Base-by-base conservation (phyloP, 192 early-diverging fungal genomes). In the Mortierella antarctica region DNA sequence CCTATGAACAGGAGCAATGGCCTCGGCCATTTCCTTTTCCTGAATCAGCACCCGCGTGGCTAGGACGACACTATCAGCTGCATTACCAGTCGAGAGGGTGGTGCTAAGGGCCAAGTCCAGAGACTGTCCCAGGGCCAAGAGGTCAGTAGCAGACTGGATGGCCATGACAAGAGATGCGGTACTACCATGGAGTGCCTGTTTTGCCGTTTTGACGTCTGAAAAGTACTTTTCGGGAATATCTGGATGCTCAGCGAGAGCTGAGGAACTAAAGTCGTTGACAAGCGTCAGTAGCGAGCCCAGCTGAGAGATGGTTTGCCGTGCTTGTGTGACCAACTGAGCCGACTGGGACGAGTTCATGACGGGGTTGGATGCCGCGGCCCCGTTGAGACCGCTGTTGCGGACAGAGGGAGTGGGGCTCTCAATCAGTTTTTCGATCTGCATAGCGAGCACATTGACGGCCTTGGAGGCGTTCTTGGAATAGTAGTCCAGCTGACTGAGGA, bases 131-230 rank as follows among this genome's bases (percentile, higher is more conserved):
- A 67, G 56, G 1, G 90, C 89, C 62, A 89, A 88, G 20, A 84
- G 84, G 65, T 90, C 89, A 9, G 90, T 86, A 5, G 86, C 86
- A 14, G 87, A 84, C 48, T 87, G 83, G 9, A 89, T 73, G 20
- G 83, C 78, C 51, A 90, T 90, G 52, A 92, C 88, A 14, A 94
- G 73, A 15, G 83, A 86, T 3, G 91, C 85, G 13, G 91, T 84
- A 48, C 82, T 85, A 59, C 91, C 86, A 84, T 90, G 91, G 39
- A 94, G 81, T 10, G 83, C 68, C 59, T 90, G 86, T 59, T 91
- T 89, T 39, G 88, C 85, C 42, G 83, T 72, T 65, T 89, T 90
- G 81, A 94, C 88, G 40, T 79, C 76, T 4, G 64, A 9, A 79
- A 71, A 71, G 51, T 51, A 65, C 15, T 49, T 66, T 23, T 93